A percentile compares a stretch with the other conserved stretches of the same genome.
phyloP scores from a whole-genome alignment of 1,139 yeast genomes.

The Kluyveromyces marxianus region DNA sequence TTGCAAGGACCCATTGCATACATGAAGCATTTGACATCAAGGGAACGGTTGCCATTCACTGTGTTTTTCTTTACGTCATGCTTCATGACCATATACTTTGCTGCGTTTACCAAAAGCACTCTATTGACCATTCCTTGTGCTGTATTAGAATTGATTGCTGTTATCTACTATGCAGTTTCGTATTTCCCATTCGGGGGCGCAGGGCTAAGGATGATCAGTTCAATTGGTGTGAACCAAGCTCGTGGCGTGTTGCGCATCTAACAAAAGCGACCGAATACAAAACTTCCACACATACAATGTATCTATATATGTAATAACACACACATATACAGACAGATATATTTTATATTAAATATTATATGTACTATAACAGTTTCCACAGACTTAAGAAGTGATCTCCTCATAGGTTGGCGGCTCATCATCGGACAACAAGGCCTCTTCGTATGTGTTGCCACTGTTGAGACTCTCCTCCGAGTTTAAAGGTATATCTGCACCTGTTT shows the following conservation, averaged over 20 bases:
- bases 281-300: too few species aligned
- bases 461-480: too few species aligned
- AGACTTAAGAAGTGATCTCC: conserved; percentile 7
- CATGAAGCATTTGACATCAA: conserved; percentile 62
- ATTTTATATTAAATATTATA: too few species aligned
- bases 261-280: neutral
- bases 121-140: conserved; percentile 71
- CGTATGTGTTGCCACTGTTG: conserved; percentile 2
- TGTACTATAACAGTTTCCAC: too few species aligned
- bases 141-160: conserved; percentile 72
- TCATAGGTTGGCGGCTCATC: conserved; percentile 22
- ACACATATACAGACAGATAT: too few species aligned
- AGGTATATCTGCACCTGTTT: neutral
- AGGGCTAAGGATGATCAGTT: conserved; percentile 73
- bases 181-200: conserved; percentile 96
- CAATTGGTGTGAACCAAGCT: conserved; percentile 70
- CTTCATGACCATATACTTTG: conserved; percentile 53
- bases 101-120: conserved; percentile 56
- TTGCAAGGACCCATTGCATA: conserved; percentile 88
- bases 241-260: conserved; percentile 31
- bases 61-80: conserved; percentile 72
- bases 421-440: conserved; percentile 1
- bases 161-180: conserved; percentile 79
- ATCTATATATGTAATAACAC: too few species aligned
- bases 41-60: conserved; percentile 73